Conservation (phyloP, 768 basidiomycete species). For the Lanmaoa rubissima region DNA sequence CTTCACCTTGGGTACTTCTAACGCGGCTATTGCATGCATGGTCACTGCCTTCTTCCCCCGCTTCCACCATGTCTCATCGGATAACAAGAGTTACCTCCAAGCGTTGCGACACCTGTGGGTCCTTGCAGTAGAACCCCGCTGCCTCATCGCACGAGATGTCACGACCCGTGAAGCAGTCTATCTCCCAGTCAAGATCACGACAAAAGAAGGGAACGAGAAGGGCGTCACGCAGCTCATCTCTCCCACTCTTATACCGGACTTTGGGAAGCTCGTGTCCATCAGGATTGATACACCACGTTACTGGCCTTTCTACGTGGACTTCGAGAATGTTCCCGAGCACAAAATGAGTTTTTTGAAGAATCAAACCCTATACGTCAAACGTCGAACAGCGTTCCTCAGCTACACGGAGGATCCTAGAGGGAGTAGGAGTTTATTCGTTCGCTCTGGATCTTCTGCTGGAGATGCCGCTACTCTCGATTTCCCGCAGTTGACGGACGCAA, state of each 20-base stretch:
- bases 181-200: constrained; percentile 85
- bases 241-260: constrained; percentile 89
- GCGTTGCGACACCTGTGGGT: constrained; percentile 96
- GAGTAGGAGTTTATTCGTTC: constrained; percentile 86
- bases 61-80: constrained; percentile 72
- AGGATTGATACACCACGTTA: constrained; percentile 93
- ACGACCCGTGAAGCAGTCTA: constrained; percentile 90
- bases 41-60: constrained; percentile 90
- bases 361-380: constrained; percentile 89
- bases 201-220: constrained; percentile 60
- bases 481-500: constrained; percentile 67
- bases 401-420: constrained; percentile 95
- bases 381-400: constrained; percentile 87
- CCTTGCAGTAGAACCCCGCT: constrained; percentile 90
- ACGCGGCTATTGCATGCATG: constrained; percentile 89
- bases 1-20: constrained; percentile 87
- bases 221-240: constrained; percentile 82
- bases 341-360: constrained; percentile 65
- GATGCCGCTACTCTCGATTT: constrained; percentile 86
- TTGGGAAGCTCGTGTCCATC: constrained; percentile 78
- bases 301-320: constrained; percentile 89
- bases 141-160: constrained; percentile 88
- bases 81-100: constrained; percentile 90
- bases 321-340: constrained; percentile 64
- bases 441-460: constrained; percentile 80